phyloP scores from a whole-genome alignment of 1,139 yeast species.

The Wickerhamomyces sp. region DNA sequence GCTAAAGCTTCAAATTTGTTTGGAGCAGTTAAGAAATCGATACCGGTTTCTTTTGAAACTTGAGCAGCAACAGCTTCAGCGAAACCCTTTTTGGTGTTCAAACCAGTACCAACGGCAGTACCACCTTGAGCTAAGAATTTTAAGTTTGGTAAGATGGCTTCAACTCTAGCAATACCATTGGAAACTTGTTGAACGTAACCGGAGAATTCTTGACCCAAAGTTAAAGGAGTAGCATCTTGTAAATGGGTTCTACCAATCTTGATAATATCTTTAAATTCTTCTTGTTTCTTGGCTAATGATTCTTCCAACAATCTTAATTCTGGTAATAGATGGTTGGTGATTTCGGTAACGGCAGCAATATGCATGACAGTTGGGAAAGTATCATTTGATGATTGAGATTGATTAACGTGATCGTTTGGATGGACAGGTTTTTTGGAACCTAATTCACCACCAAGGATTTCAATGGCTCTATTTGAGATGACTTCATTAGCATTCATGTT shows the following conservation, averaged over 20 bases:
- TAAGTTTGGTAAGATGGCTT: conserved; percentile 69
- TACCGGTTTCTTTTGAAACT: conserved; percentile 71
- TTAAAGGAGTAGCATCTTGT: conserved; percentile 98
- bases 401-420: conserved; percentile 97
- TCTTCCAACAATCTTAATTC: conserved; percentile 73
- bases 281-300: conserved; percentile 67
- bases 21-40: conserved; percentile 89
- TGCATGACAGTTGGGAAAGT: conserved; percentile 99
- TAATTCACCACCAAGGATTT: conserved; percentile 81
- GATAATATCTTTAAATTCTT: conserved; percentile 82
- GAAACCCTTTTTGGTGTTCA: conserved; percentile 88
- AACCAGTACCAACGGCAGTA: conserved; percentile 98
- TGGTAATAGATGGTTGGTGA: conserved; percentile 70
- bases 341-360: conserved; percentile 94
- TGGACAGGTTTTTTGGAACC: conserved; percentile 94
- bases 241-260: conserved; percentile 98
- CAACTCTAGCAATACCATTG: conserved; percentile 85
- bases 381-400: conserved; percentile 97
- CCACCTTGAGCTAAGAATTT: conserved; percentile 95
- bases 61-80: conserved; percentile 77
- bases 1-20: conserved; percentile 98
- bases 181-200: conserved; percentile 93
- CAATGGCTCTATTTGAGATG: conserved; percentile 96
- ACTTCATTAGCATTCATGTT: conserved; percentile 99
- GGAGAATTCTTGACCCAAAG: conserved; percentile 95